Evolutionary conservation across 768 basidiomycete species (phyloP), one percentile per base, ranked within the genome.

Genomic region (Rhizopogon sp.): DNA sequence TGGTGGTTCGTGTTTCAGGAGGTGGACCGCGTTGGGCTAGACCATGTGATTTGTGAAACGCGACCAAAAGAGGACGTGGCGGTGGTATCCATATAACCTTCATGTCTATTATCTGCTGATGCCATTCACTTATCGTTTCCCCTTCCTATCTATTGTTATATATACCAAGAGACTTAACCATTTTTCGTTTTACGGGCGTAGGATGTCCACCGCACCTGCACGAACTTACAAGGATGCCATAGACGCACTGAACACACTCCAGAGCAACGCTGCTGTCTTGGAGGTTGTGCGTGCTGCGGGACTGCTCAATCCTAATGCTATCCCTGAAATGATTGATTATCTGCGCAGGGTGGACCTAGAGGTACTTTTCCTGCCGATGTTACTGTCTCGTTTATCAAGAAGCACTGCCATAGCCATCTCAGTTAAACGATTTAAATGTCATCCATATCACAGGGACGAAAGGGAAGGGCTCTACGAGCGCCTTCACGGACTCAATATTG

Each of bases 391-490:
- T 50, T 37, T 59, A 51, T 62, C 46, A 59, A 65, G 45, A 51
- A 57, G 41, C 55, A 31, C 14, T 8, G 39, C 55, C 42, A 43
- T 62, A 97, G 94, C 80, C 89, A 41, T 76, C 82, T 55, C 87
- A 95, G 59, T 79, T 99, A 42, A 94, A 98, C 66, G 72, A 74
- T 22, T 76, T 99, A 52, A 96, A 98, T 69, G 93, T 96, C 55
- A 82, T 98, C 45, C 96, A 99, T 74, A 85, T 99, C 60, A 95
- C 96, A 8, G 96, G 96, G 3, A 98, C 97, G 4, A 99, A 99
- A 72, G 96, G 96, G 35, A 99, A 99, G 69, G 96, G 96, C 6
- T 98, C 96, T 3, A 94, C 97, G 1, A 92, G 90, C 60, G 96
- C 97, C 7, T 98, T 98, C 64, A 81, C 83, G 4, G 88, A 93